Evolutionary conservation across 2,329 filamentous ascomycete genomes (phyloP), one percentile per base, ranked within the genome.

Genomic region (Byssothecium circinans): DNA sequence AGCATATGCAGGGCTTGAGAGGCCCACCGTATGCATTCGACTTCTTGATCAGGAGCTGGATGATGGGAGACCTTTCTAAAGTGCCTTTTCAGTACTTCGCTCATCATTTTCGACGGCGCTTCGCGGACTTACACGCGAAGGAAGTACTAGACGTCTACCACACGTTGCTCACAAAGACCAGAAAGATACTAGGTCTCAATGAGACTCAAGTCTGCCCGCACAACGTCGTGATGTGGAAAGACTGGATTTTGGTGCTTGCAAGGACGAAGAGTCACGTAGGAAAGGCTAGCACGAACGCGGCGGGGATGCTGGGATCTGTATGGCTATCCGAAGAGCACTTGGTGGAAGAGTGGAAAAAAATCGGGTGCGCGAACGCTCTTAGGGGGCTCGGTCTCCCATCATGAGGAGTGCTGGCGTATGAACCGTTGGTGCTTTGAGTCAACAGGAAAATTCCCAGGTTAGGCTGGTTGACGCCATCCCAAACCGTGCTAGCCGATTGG

Each of bases 241-340:
- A 71, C 19, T 74, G 74, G 65, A 70, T 81, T 17, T 56, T 80
- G n/a, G 72, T 80, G 2, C 69, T 80, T 19, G 77, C 78, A 3
- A 64, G 78, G 19, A 64, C 68, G 12, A 25, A 25, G 10, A 70
- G 63, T 0, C 66, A 61, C 0, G 63, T 71, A 14, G 57, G 68
- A 8, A 71, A 68, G 0, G 38, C 15, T 4, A 75, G 70, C 33
- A 74, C 73, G 1, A 79, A 79, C 52, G 68, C 76, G 0, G 67
- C 70, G 0, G 76, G 75, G 1, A 79, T 80, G 76, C 43, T 80
- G 41, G 78, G 78, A 0, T 69, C 71, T 42, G 57, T 76, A 2
- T 75, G 71, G 67, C 59, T 73, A 14, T 54, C 62, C 1, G 65
- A 62, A 3, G 52, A 70, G 14, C 60, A 63, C 2, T 56, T 68